phyloP scores from a whole-genome alignment of 1,284 basidiomycete genomes.

The Austroboletus niveus region DNA sequence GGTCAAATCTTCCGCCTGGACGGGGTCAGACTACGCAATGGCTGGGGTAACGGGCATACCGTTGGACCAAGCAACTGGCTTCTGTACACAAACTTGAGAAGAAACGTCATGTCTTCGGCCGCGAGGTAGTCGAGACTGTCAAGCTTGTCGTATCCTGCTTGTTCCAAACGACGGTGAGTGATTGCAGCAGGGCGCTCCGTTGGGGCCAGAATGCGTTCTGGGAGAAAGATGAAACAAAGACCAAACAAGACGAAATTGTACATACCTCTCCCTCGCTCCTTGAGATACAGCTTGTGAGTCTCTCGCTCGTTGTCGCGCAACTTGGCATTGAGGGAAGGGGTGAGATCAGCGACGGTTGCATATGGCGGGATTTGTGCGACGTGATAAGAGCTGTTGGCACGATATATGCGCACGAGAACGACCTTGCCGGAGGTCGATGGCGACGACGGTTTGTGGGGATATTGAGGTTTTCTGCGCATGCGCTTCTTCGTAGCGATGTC shows the following conservation, averaged over 20 bases:
- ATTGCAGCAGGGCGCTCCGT: constrained; percentile 87
- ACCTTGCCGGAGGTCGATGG: constrained; percentile 18
- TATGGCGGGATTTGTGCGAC: constrained; percentile 64
- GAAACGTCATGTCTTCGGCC: constrained; percentile 79
- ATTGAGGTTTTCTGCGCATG: constrained; percentile 26
- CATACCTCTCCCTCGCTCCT: constrained; percentile 81
- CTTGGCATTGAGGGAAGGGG: constrained; percentile 61
- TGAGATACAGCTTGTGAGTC: constrained; percentile 76
- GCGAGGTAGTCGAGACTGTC: constrained; percentile 84
- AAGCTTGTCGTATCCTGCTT: constrained; percentile 86
- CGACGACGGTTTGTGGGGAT: constrained; percentile 16
- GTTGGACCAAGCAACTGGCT: constrained; percentile 65
- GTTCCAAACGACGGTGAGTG: constrained; percentile 80
- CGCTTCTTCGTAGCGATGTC: constrained; percentile 19
- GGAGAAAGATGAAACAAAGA: constrained; percentile 6
- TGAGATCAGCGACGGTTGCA: constrained; percentile 72
- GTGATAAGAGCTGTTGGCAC: constrained; percentile 72
- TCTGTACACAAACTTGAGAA: constrained; percentile 88
- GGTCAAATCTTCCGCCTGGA: constrained; percentile 66
- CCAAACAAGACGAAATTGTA: constrained; percentile 9
- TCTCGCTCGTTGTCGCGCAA: constrained; percentile 47
- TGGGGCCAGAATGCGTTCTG: constrained; percentile 79
- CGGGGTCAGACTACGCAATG: constrained; percentile 8
- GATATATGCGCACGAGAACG: constrained; percentile 63
- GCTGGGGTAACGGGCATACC: constrained; percentile 40